Evolutionary conservation across 1,284 basidiomycete genomes (phyloP), one percentile per base, ranked within the genome.

Genomic region (Takashimella tepidaria): DNA sequence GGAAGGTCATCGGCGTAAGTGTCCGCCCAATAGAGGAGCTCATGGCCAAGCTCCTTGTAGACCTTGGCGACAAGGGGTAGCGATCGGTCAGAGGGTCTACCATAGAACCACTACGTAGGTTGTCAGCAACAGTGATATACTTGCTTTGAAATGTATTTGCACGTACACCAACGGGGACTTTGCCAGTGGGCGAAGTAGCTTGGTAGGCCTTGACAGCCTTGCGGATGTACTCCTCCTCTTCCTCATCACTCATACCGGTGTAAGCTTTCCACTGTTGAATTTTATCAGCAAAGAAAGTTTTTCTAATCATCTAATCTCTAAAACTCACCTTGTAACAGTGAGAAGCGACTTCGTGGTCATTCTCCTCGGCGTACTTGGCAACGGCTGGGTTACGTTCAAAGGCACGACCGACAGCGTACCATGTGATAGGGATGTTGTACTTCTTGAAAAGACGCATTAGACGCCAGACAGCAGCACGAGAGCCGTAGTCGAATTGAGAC

Each of bases 41-140:
- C 65, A 47, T 61, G 64, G n/a, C 67, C 67, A 11, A 67, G 56
- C 49, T 71, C 67, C 43, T 59, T 58, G 63, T 71, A 68, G 1
- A 69, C 68, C 47, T 71, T 67, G 16, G 64, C 59, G n/a, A 71
- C 61, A 4, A 71, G 51, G 12, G 60, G 60, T 0, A 52, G 48
- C 1, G 69, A 69, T 19, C 66, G 50, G 10, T 57, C 59, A 10
- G 61, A 64, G 1, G 69, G 69, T n/a, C 69, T 55, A 21, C 69
- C 69, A 47, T 66, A 65, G 56, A 60, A 68, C 66, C 64, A 62
- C 54, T 47, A 20, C 16, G 41, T 42, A n/a, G 5, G 40, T 40
- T 12, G 26, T 26, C 21, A 6, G 47, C 11, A 37, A 21, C n/a
- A 24, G n/a, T n/a, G n/a, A n/a, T n/a, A n/a, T n/a, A n/a, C n/a